These are phyloP conservation scores for Stephanodiscus minutulus DNA, from an alignment of 108 stramenopile genomes.

Conservation along the genomic window DNA sequence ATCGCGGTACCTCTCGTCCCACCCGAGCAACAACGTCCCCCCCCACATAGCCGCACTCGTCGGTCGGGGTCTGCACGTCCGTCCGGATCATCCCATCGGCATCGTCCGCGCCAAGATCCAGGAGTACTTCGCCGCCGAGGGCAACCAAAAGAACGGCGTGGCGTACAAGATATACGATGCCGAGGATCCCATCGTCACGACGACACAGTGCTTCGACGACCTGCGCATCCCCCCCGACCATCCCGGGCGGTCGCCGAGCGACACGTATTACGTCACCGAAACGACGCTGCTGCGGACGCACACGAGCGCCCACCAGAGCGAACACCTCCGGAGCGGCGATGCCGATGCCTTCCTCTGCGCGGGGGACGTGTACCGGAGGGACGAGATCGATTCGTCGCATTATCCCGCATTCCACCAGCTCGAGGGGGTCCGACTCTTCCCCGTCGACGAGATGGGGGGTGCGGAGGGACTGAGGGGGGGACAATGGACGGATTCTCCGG, in stretches of 20 bases:
- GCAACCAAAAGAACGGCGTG: no score
- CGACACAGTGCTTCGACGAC: conserved; percentile 75
- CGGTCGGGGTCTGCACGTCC: conserved; percentile 62
- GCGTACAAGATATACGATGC: conserved; percentile 59
- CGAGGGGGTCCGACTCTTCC: conserved; percentile 83
- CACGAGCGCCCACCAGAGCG: conserved; percentile 94
- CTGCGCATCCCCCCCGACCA: conserved; percentile 87
- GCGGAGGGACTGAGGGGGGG: conserved; percentile 35
- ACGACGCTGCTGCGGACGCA: conserved; percentile 87
- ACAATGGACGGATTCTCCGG: conserved; percentile 34
- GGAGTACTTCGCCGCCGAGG: conserved; percentile 69
- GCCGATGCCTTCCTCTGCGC: conserved; percentile 80
- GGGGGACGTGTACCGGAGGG: conserved; percentile 94
- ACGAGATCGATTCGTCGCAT: conserved; percentile 96
- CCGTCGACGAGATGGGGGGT: conserved; percentile 26
- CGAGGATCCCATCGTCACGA: conserved; percentile 77
- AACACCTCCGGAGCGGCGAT: conserved; percentile 72
- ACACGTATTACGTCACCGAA: conserved; percentile 91
- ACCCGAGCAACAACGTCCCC: conserved; percentile 78
- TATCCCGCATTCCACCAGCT: conserved; percentile 97
- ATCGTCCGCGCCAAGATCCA: conserved; percentile 84
- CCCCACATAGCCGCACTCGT: conserved; percentile 73
- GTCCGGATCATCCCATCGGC: conserved; percentile 68
- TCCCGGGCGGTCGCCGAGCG: conserved; percentile 83
- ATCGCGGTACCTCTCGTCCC: conserved; percentile 48